Evolutionary conservation across 176 grass and related monocot species (phyloP).

Genomic region (Oryza officinalis): DNA sequence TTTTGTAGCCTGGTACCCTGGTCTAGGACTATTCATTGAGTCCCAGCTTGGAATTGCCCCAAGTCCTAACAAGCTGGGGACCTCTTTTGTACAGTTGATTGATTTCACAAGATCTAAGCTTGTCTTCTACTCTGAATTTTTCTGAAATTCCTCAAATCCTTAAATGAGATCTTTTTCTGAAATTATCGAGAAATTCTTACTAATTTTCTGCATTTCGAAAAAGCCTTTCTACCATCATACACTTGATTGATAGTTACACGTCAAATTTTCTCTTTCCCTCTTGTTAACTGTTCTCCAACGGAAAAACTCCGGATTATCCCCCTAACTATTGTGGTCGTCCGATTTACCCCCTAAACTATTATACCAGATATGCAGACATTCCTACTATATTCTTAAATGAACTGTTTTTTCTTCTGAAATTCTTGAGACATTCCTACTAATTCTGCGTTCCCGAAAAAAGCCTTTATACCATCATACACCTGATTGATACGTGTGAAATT

Average conservation of each 20-base stretch:
- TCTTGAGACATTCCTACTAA: not conserved
- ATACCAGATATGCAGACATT: too few relatives aligned
- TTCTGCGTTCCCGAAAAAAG: not conserved
- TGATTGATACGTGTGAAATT: not conserved
- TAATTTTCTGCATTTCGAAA: not conserved
- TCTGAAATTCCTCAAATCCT: not conserved
- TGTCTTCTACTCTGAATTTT: not conserved
- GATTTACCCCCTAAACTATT: too few relatives aligned
- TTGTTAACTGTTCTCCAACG: not conserved
- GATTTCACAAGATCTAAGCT: not conserved
- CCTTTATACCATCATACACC: not conserved
- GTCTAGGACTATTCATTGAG: slow-evolving; percentile 1
- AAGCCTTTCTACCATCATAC: not conserved
- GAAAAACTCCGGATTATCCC: too few relatives aligned
- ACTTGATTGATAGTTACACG: not conserved
- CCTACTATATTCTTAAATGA: not conserved
- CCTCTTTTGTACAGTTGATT: not conserved
- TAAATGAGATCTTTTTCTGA: not conserved
- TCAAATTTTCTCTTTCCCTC: not conserved
- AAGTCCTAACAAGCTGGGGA: not conserved
- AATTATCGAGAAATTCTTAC: not conserved
- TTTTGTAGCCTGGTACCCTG: not conserved
- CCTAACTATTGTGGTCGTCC: too few relatives aligned
- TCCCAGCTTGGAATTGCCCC: not conserved
- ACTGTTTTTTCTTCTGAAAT: not conserved